Conservation (phyloP, 306 rosid species). For the Cicer cuneatum region DNA sequence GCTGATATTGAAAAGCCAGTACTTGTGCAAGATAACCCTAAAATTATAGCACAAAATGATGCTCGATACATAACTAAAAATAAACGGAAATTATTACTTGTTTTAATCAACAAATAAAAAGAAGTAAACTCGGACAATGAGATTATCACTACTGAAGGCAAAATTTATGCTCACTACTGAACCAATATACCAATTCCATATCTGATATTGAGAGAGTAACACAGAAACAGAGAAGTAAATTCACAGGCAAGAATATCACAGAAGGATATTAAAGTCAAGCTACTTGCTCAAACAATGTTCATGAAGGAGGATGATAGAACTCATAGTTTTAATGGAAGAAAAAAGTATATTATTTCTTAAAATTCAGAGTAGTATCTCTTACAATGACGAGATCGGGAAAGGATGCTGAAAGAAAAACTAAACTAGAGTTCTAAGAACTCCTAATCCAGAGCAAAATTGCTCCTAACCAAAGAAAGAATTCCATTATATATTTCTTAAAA, state of each 20-base stretch:
- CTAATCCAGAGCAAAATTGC: too few relatives aligned
- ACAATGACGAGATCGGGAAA: too few relatives aligned
- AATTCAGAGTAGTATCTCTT: too few relatives aligned
- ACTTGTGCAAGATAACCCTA: conserved; percentile 98
- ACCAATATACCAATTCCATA: conserved; percentile 36
- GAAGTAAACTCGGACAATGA: conserved; percentile 24
- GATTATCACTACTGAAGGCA: conserved; percentile 21
- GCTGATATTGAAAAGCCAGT: conserved; percentile 81
- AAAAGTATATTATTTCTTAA: too few relatives aligned
- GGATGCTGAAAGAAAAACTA: too few relatives aligned
- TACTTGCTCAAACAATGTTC: background rate
- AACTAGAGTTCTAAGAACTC: too few relatives aligned
- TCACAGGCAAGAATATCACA: conserved; percentile 28
- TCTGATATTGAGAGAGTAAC: conserved; percentile 3
- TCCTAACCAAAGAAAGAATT: too few relatives aligned
- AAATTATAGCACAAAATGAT: conserved; percentile 34
- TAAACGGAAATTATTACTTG: conserved; percentile 8
- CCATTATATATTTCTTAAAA: too few relatives aligned
- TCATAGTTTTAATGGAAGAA: too few relatives aligned
- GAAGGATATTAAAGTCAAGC: conserved; percentile 17
- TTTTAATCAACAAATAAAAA: conserved; percentile 11
- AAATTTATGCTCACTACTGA: conserved; percentile 13
- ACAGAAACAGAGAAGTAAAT: conserved; percentile 34
- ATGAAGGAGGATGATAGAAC: too few relatives aligned
- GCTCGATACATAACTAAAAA: conserved; percentile 12